Evolutionary conservation across 768 basidiomycete genomes (phyloP).

Genomic region (Auricularia heimuer): DNA sequence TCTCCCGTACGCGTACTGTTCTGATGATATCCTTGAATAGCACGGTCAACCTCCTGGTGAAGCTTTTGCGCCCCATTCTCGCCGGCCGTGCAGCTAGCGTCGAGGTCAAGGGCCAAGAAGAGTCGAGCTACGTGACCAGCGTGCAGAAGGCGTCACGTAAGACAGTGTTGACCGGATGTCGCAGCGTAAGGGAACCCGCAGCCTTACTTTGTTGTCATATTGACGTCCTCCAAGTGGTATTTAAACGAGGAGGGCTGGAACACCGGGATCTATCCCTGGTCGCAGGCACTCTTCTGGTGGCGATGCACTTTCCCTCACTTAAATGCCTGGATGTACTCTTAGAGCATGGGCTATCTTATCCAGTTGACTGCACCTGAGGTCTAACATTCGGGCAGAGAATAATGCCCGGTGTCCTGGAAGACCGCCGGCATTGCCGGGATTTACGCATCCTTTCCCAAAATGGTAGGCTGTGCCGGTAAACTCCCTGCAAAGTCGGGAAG

Average conservation of each 20-base stretch:
- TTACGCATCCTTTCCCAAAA: no score
- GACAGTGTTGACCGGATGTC: neutral
- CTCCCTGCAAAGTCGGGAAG: no score
- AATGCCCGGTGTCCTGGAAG: no score
- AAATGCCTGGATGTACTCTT: neutral
- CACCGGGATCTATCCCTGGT: neutral
- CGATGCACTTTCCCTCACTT: neutral
- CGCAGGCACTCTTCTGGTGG: neutral
- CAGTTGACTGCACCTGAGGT: no score
- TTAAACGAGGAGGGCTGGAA: neutral
- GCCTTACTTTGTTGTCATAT: no score
- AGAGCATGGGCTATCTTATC: no score
- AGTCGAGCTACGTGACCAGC: slow-evolving; percentile 4
- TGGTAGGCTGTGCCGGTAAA: no score
- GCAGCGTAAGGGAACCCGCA: neutral
- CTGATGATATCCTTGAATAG: neutral
- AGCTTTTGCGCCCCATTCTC: slow-evolving; percentile 11
- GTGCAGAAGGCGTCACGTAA: slow-evolving; percentile 6
- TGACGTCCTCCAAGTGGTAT: neutral
- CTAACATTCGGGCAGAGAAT: no score
- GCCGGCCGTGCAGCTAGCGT: slow-evolving; percentile 7
- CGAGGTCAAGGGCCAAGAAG: slow-evolving; percentile 13
- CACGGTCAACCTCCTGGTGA: slow-evolving; percentile 3
- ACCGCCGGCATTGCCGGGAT: no score
- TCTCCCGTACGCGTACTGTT: neutral